Percentiles rank a stretch among this genome's conserved stretches.
phyloP scores from a whole-genome alignment of 306 rosid species.

The Quillaja saponaria region DNA sequence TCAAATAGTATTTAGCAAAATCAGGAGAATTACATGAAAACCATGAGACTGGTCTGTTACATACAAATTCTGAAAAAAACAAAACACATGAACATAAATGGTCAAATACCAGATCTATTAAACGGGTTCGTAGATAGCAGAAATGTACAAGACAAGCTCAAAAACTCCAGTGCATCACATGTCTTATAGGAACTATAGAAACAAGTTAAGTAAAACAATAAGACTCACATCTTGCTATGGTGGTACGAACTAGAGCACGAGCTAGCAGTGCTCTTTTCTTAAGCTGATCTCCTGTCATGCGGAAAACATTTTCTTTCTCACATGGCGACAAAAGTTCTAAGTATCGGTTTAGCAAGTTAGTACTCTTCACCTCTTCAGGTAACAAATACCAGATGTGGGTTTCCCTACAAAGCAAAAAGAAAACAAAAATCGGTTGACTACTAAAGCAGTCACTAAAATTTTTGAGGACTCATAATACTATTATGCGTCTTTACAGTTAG shows the following conservation, averaged over 20 bases:
- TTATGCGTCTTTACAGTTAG: no score
- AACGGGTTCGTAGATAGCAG: not conserved
- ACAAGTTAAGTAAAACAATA: conserved; percentile 17
- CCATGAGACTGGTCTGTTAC: conserved; percentile 1
- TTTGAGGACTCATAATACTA: no score
- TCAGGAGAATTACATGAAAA: not conserved
- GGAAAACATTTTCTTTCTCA: conserved; percentile 58
- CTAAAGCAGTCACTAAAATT: not conserved
- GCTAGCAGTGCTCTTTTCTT: conserved; percentile 72
- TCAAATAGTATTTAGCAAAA: no score
- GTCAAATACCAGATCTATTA: conserved; percentile 3
- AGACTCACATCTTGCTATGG: conserved; percentile 81
- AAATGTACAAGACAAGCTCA: not conserved
- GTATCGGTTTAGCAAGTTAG: conserved; percentile 55
- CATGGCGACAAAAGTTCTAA: conserved; percentile 65
- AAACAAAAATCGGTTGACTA: not conserved
- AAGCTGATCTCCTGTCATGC: conserved; percentile 56
- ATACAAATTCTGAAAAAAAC: not conserved
- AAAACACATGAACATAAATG: not conserved
- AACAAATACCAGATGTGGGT: conserved; percentile 81
- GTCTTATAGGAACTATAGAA: conserved; percentile 5
- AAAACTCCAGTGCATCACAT: not conserved
- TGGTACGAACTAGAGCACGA: conserved; percentile 79
- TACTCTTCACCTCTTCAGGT: conserved; percentile 66
- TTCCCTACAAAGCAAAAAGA: conserved; percentile 56